Base-by-base conservation (phyloP, 2,329 filamentous ascomycete genomes). In the Xylariaceae sp. region DNA sequence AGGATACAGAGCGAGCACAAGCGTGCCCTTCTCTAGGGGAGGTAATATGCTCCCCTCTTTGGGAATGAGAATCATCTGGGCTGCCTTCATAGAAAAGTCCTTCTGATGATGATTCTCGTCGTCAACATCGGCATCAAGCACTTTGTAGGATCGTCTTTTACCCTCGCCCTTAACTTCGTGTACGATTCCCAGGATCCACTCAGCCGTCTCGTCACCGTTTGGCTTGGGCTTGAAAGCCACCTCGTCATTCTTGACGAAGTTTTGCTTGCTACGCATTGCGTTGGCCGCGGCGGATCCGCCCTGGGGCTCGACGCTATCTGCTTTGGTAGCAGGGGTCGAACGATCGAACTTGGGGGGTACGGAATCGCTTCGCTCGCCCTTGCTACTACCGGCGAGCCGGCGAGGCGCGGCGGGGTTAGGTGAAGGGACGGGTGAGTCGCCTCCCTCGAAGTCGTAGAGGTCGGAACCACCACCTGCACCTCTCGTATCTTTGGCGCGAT, bases 121-220 rank as follows among this genome's bases (percentile, higher is more conserved):
- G 57, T 89, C 87, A 1, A 86, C 85, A 60, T 89, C 86, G 22
- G 86, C 84, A 59, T 92, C 87, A 56, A 89, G 80, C 20, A 91
- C 86, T 63, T 86, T 85, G 68, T 91, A 91, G 36, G 85, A 79
- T 59, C 86, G 76, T 60, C 82, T 85, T 64, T 89, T 90, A 43
- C 85, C 85, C 49, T 91, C 86, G 12, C 86, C 86, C 42, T 82
- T 75, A 12, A 92, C 83, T 42, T 80, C 79, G 49, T 86, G 85
- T 41, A 92, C 88, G 48, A 86, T 85, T 40, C 87, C 88, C 38
- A 91, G 78, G 44, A 91, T 91, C 74, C 82, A 86, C 55, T 86
- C 83, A 3, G 66, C 70, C 60, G 63, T 78, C 62, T 71, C 74
- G 55, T 62, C 68, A 40, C 67, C 70, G 6, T 67, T 60, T 17